Percentiles rank a stretch among this genome's conserved stretches.
These are phyloP conservation scores for Thelonectria discophora DNA, from an alignment of 2,329 filamentous ascomycete genomes.

Conservation along the genomic window DNA sequence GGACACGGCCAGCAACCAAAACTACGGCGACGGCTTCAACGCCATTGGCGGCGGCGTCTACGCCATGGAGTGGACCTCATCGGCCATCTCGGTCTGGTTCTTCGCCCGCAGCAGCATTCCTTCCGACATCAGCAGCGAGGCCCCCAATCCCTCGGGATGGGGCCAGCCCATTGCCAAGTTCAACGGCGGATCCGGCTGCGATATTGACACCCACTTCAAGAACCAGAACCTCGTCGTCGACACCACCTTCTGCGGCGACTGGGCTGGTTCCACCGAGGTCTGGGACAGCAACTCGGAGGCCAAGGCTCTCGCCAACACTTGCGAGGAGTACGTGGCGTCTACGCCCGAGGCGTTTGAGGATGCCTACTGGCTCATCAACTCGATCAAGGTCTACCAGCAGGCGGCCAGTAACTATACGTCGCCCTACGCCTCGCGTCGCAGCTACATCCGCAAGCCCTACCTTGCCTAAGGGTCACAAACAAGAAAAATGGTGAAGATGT, in stretches of 20 bases:
- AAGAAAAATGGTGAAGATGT: neutral
- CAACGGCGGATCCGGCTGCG: slow-evolving; percentile 70
- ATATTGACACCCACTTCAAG: slow-evolving; percentile 75
- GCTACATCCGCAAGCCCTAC: slow-evolving; percentile 30
- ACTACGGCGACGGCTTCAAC: slow-evolving; percentile 78
- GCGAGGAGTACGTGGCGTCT: slow-evolving; percentile 74
- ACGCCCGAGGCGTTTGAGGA: slow-evolving; percentile 76
- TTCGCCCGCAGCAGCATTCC: slow-evolving; percentile 76
- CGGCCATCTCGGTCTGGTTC: slow-evolving; percentile 81
- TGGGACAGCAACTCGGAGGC: slow-evolving; percentile 70
- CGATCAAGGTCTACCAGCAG: slow-evolving; percentile 67
- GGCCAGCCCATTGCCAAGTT: slow-evolving; percentile 75
- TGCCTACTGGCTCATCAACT: slow-evolving; percentile 81
- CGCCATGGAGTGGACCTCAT: slow-evolving; percentile 78
- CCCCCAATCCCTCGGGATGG: slow-evolving; percentile 74
- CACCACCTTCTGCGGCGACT: slow-evolving; percentile 87
- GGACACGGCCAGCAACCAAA: slow-evolving; percentile 57
- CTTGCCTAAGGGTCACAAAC: slow-evolving; percentile 25
- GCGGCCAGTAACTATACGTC: slow-evolving; percentile 22
- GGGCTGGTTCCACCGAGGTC: slow-evolving; percentile 72
- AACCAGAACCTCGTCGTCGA: slow-evolving; percentile 81
- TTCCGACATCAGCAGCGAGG: slow-evolving; percentile 64
- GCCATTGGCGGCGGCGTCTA: slow-evolving; percentile 73
- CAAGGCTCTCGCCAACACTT: slow-evolving; percentile 67
- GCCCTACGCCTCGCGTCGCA: slow-evolving; percentile 26